Evolutionary conservation across 1,139 yeast genomes (phyloP).

Genomic region (Scheffersomyces parashehatae): DNA sequence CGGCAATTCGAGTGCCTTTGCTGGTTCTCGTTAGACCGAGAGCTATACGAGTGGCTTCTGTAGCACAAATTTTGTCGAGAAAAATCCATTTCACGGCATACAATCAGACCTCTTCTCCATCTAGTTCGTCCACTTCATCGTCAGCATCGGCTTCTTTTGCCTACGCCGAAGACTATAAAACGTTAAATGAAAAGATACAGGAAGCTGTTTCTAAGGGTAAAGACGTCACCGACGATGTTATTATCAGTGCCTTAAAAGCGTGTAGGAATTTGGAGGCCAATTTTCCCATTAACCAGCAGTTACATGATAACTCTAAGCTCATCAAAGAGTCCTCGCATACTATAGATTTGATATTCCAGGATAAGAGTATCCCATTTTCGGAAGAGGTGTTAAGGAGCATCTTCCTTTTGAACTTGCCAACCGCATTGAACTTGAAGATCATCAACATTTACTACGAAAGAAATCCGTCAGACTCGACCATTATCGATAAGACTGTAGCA

Average conservation of each 20-base stretch:
- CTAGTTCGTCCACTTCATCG: slow-evolving; percentile 1
- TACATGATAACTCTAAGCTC: slow-evolving; percentile 7
- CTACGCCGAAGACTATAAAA: slow-evolving; percentile 9
- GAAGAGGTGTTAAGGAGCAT: slow-evolving; percentile 26
- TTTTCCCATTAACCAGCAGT: slow-evolving; percentile 9
- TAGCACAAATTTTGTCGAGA: too few species aligned
- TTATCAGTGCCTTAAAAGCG: neutral
- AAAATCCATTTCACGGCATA: too few species aligned
- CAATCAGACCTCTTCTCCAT: too few species aligned
- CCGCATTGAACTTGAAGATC: slow-evolving; percentile 25
- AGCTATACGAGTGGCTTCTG: too few species aligned
- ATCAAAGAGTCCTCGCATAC: slow-evolving; percentile 9
- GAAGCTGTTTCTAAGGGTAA: neutral
- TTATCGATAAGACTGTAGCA: slow-evolving; percentile 47
- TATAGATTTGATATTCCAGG: slow-evolving; percentile 19
- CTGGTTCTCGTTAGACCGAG: too few species aligned
- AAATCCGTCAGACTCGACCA: slow-evolving; percentile 24
- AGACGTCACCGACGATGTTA: slow-evolving; percentile 1
- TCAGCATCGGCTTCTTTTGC: slow-evolving; percentile 3
- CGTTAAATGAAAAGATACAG: slow-evolving; percentile 7
- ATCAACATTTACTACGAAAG: slow-evolving; percentile 37
- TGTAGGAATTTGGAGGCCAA: slow-evolving; percentile 2
- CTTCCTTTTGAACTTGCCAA: slow-evolving; percentile 38
- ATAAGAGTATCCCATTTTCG: slow-evolving; percentile 21
- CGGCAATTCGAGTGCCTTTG: too few species aligned